These are phyloP conservation scores for Amanita muscaria DNA, from an alignment of 768 basidiomycete species.

Conservation along the genomic window DNA sequence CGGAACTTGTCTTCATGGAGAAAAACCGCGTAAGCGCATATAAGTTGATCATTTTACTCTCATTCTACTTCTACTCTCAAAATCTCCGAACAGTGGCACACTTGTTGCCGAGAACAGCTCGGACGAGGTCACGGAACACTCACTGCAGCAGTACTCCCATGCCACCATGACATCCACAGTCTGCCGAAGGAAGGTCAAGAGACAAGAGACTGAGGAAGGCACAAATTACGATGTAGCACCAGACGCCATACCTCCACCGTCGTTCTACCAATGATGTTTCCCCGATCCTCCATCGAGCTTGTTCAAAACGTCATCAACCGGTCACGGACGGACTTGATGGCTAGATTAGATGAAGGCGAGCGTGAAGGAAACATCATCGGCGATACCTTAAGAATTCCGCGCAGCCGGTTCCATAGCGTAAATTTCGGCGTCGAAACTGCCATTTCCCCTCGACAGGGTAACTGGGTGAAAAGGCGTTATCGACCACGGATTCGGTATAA, in stretches of 20 bases:
- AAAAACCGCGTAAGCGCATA: too few species aligned
- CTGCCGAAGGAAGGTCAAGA: conserved; percentile 15
- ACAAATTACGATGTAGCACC: conserved; percentile 27
- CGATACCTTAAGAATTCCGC: conserved; percentile 6
- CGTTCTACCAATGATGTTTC: conserved; percentile 18
- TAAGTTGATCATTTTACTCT: too few species aligned
- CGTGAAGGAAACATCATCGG: conserved; percentile 1
- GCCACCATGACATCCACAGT: conserved; percentile 33
- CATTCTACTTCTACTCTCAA: conserved; percentile 77
- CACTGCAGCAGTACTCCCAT: conserved; percentile 28
- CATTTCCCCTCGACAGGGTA: too few species aligned
- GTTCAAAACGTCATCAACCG: conserved; percentile 30
- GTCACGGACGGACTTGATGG: conserved; percentile 48
- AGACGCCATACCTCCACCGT: conserved; percentile 17
- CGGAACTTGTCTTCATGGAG: too few species aligned
- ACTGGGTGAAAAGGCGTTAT: too few species aligned
- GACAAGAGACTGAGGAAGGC: too few species aligned
- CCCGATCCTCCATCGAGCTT: conserved; percentile 46
- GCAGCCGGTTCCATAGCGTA: not conserved
- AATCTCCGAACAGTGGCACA: conserved; percentile 74
- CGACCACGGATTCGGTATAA: too few species aligned
- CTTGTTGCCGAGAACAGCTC: conserved; percentile 75
- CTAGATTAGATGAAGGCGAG: conserved; percentile 50
- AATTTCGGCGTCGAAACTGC: too few species aligned
- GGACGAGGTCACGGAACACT: conserved; percentile 7